Evolutionary conservation across 495 filamentous ascomycete species (phyloP).

Genomic region (Aspergillus kassunensis): DNA sequence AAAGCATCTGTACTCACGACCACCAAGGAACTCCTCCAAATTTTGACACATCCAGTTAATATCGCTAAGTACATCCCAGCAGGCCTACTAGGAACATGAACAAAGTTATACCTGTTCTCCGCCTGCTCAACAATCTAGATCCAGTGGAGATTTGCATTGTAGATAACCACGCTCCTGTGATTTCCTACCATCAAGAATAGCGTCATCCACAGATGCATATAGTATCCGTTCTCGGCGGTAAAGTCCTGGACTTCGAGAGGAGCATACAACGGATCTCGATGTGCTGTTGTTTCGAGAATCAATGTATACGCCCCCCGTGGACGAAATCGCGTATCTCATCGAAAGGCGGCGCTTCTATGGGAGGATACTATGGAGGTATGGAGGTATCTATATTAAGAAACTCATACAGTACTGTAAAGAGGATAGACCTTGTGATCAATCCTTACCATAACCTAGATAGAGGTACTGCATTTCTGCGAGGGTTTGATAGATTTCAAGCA

Average conservation of each 20-base stretch:
- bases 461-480: too few relatives aligned
- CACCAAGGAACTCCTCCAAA: background rate
- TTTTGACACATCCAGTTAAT: conserved; percentile 2
- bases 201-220: conserved; percentile 11
- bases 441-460: too few relatives aligned
- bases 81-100: background rate
- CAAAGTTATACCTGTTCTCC: conserved; percentile 4
- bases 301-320: too few relatives aligned
- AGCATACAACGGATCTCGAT: too few relatives aligned
- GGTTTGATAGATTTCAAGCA: background rate
- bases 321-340: too few relatives aligned
- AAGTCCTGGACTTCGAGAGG: too few relatives aligned
- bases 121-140: conserved; percentile 9
- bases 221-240: background rate
- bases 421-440: too few relatives aligned
- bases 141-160: background rate
- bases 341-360: too few relatives aligned
- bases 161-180: conserved; percentile 8
- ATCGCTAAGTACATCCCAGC: conserved; percentile 6
- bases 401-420: too few relatives aligned
- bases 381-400: too few relatives aligned
- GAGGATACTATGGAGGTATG: too few relatives aligned
- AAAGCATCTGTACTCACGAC: background rate
- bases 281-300: too few relatives aligned
- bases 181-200: conserved; percentile 1